Percentiles rank a stretch among this genome's conserved stretches.
These are phyloP conservation scores for Gossypium bickii DNA, from an alignment of 345 rosid genomes.

Conservation along the genomic window DNA sequence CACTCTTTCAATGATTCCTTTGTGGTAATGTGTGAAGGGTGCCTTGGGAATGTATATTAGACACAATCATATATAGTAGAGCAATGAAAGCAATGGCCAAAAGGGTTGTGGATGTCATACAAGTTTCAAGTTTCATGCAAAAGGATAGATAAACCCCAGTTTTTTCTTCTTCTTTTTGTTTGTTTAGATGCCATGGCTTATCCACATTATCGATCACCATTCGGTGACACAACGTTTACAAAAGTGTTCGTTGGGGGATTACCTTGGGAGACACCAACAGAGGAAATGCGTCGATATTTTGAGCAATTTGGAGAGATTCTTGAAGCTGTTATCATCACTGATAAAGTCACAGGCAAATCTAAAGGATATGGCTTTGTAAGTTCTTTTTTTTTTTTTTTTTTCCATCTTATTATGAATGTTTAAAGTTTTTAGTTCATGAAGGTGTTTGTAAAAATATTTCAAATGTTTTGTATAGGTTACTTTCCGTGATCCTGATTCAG, in stretches of 20 bases:
- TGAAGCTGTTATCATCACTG: constrained; percentile 87
- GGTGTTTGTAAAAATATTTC: too few relatives aligned
- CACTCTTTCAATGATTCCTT: background rate
- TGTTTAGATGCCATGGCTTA: constrained; percentile 37
- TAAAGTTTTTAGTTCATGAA: too few relatives aligned
- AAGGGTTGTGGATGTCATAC: too few relatives aligned
- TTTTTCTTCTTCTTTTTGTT: constrained; percentile 5
- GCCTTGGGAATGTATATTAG: background rate
- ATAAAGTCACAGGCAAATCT: constrained; percentile 79
- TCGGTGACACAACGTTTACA: constrained; percentile 85
- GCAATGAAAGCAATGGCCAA: background rate
- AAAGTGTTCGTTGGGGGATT: constrained; percentile 92
- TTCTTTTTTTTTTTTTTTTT: background rate
- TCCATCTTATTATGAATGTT: background rate
- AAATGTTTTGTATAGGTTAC: constrained; percentile 49
- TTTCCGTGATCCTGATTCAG: constrained; percentile 85
- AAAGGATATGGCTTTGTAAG: constrained; percentile 97
- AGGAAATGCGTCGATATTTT: constrained; percentile 74
- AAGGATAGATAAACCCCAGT: constrained; percentile 21
- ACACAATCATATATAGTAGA: background rate
- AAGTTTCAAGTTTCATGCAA: constrained; percentile 19
- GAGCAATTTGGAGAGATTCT: constrained; percentile 93
- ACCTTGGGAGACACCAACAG: constrained; percentile 95
- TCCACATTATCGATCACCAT: constrained; percentile 78
- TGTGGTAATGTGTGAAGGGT: background rate